phyloP scores from a whole-genome alignment of 768 basidiomycete genomes.

The Leucocoprinus birnbaumii region DNA sequence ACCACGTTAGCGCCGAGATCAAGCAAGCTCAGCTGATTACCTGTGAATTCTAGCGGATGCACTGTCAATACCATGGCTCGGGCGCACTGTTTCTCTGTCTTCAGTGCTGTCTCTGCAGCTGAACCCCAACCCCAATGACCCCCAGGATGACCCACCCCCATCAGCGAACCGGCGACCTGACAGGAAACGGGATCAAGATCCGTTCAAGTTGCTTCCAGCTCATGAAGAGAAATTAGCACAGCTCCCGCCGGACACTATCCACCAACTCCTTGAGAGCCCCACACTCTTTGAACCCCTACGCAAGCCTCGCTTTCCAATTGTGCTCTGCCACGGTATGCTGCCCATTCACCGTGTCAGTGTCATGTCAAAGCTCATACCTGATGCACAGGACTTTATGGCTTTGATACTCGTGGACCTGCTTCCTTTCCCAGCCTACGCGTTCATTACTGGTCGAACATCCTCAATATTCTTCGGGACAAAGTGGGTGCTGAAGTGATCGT shows the following conservation, averaged over 20 bases:
- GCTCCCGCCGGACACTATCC: conserved; percentile 48
- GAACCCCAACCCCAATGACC: conserved; percentile 14
- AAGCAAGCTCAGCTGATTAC: not conserved
- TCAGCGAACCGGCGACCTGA: conserved; percentile 9
- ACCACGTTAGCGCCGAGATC: not conserved
- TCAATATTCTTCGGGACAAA: conserved; percentile 73
- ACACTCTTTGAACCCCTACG: conserved; percentile 75
- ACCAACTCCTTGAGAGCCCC: conserved; percentile 73
- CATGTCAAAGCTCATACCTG: not conserved
- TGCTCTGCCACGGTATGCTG: conserved; percentile 88
- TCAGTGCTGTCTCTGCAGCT: conserved; percentile 19
- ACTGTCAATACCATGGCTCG: conserved; percentile 15
- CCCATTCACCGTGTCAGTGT: not conserved
- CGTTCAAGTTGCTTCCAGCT: conserved; percentile 13
- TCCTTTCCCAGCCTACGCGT: conserved; percentile 80
- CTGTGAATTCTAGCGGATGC: conserved; percentile 2
- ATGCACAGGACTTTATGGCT: conserved; percentile 82
- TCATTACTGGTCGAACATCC: conserved; percentile 93
- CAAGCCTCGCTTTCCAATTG: conserved; percentile 84
- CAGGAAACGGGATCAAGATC: conserved; percentile 10
- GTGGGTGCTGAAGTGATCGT: conserved; percentile 95
- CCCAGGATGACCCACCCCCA: conserved; percentile 20
- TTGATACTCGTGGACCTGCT: conserved; percentile 84
- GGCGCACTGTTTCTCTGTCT: conserved; percentile 11
- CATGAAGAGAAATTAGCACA: conserved; percentile 16